A percentile compares a stretch with the other conserved stretches of the same genome.
Evolutionary conservation across 345 rosid genomes (phyloP).

Genomic region (Lepidium aucheri): DNA sequence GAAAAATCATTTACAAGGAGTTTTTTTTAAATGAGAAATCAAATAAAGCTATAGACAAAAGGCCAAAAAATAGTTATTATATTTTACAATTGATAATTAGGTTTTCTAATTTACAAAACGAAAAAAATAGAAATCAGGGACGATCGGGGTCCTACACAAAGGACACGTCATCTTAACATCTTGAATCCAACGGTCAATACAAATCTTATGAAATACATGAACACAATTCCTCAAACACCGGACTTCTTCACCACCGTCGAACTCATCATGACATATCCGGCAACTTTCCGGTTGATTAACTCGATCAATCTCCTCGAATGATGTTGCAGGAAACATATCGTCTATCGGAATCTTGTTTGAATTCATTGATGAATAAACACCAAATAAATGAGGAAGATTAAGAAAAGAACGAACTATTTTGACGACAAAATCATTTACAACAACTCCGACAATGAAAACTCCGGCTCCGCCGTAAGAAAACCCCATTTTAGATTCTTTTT

Average conservation of each 20-base stretch:
- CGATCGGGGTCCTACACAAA: constrained; percentile 64
- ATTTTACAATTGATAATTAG: neutral
- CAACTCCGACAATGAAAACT: constrained; percentile 17
- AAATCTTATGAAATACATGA: constrained; percentile 67
- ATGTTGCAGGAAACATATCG: constrained; percentile 57
- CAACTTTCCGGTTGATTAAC: constrained; percentile 48
- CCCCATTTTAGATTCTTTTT: neutral
- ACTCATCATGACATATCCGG: constrained; percentile 71
- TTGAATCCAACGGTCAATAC: constrained; percentile 92
- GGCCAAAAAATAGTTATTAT: neutral
- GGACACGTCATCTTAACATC: constrained; percentile 69
- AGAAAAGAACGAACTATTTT: neutral
- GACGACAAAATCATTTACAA: constrained; percentile 13
- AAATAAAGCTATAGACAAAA: neutral
- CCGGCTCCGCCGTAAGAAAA: constrained; percentile 18
- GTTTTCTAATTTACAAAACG: constrained; percentile 1
- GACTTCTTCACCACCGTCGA: constrained; percentile 54
- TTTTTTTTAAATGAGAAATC: neutral
- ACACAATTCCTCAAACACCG: constrained; percentile 67
- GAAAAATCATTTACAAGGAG: too few relatives aligned
- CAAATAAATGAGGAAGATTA: neutral
- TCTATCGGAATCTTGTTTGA: constrained; percentile 23
- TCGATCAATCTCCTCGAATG: constrained; percentile 25
- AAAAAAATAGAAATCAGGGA: constrained; percentile 43
- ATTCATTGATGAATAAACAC: neutral